phyloP scores from a whole-genome alignment of 768 basidiomycete species.

The Macrolepiota dolichaula region DNA sequence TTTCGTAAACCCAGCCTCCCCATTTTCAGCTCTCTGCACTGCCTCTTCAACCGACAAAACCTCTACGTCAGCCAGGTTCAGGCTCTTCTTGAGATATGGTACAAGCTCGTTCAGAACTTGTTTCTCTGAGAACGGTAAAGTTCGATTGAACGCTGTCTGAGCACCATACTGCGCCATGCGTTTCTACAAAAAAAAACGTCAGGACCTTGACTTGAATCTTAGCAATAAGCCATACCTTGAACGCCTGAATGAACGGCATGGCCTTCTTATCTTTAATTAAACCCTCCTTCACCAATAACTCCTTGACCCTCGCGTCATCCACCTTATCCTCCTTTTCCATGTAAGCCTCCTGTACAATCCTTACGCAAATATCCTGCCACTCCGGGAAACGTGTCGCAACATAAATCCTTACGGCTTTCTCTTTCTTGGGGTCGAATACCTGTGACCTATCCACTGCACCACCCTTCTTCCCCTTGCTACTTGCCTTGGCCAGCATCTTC shows the following conservation, averaged over 20 bases:
- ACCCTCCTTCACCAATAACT: constrained; percentile 62
- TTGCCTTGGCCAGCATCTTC: constrained; percentile 74
- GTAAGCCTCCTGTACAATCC: constrained; percentile 69
- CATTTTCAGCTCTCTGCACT: constrained; percentile 35
- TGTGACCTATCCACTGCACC: constrained; percentile 30
- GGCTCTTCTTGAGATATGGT: constrained; percentile 77
- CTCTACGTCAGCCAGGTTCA: constrained; percentile 69
- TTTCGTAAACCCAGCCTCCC: constrained; percentile 57
- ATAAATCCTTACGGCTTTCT: constrained; percentile 85
- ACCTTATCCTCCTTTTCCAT: constrained; percentile 55
- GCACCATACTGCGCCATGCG: constrained; percentile 76
- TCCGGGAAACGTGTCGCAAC: constrained; percentile 88
- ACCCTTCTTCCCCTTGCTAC: constrained; percentile 56
- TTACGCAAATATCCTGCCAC: constrained; percentile 88
- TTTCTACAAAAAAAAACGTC: constrained; percentile 47
- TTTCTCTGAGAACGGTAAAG: constrained; percentile 79
- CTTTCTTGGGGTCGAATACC: constrained; percentile 81
- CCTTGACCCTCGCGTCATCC: constrained; percentile 78
- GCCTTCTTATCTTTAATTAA: constrained; percentile 93
- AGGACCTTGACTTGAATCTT: background rate
- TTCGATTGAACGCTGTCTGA: constrained; percentile 76
- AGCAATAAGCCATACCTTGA: constrained; percentile 64
- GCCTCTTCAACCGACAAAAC: constrained; percentile 71
- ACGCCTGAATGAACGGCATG: constrained; percentile 92
- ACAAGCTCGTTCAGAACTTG: constrained; percentile 66